Evolutionary conservation across 2,329 filamentous ascomycete genomes (phyloP), one percentile per base, ranked within the genome.

Genomic region (Lomentospora prolificans): DNA sequence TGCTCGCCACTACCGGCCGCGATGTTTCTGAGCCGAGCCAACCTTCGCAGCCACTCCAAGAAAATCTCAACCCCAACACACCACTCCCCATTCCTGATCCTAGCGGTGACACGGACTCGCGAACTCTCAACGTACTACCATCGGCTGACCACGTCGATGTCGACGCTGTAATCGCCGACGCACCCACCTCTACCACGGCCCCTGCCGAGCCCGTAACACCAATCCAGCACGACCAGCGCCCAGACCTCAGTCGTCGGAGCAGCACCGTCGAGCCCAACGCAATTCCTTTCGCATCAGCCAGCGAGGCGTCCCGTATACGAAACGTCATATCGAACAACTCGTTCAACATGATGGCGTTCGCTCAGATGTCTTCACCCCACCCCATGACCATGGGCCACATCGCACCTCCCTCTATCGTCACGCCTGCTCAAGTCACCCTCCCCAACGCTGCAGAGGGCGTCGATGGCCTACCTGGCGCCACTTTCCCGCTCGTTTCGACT

Each of bases 281-380:
- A 28, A 65, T 63, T 57, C 58, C 63, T 25, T 65, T 69, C 25
- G 64, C 66, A 39, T 66, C 68, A 9, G 65, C 69, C 17, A 72
- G 67, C 58, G 67, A 66, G 9, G 62, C 66, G 28, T 63, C 65
- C 3, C 57, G 65, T 30, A 64, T 72, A 57, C 57, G 67, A 2
- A 65, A 61, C 56, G 62, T 70, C 31, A 66, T 73, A 51, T 65
- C 71, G 27, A 70, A 70, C 57, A 67, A 71, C 50, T 48, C 44
- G 44, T 72, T 70, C 64, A 70, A 73, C 68, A 74, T 75, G 69
- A 74, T 75, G 71, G 69, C 71, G 22, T 63, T 75, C 51, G 72
- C 71, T 41, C 66, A 66, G 57, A 71, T 71, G 64, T 70, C 70
- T 3, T 67, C 65, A 14, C 64, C 66, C 25, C 66, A 64, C 56